Evolutionary conservation across 2,329 filamentous ascomycete genomes (phyloP).

Genomic region (Byssochlamys sp.): DNA sequence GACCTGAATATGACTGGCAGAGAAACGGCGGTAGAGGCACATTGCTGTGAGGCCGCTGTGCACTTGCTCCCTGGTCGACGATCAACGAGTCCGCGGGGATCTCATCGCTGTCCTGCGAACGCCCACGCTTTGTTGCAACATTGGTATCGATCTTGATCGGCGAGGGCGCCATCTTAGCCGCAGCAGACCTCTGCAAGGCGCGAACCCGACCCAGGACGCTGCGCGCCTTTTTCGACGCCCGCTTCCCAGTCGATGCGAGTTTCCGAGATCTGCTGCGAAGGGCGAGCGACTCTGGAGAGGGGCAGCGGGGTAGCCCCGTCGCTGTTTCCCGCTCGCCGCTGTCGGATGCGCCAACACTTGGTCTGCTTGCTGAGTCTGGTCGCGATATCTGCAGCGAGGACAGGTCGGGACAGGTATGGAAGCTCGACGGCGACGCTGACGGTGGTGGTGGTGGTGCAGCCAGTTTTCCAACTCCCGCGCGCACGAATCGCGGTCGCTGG

Average conservation of each 20-base stretch:
- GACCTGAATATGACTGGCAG: slow-evolving; percentile 28
- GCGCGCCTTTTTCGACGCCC: slow-evolving; percentile 30
- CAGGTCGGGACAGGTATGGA: slow-evolving; percentile 35
- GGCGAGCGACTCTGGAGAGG: slow-evolving; percentile 21
- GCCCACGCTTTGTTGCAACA: slow-evolving; percentile 29
- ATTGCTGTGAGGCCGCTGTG: slow-evolving; percentile 19
- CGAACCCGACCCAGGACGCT: slow-evolving; percentile 33
- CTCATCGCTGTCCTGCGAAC: slow-evolving; percentile 25
- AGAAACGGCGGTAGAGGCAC: slow-evolving; percentile 30
- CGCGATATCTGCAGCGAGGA: slow-evolving; percentile 26
- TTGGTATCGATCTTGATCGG: slow-evolving; percentile 32
- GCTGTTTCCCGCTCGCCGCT: slow-evolving; percentile 16
- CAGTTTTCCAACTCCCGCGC: slow-evolving; percentile 28
- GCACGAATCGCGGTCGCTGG: slow-evolving; percentile 8
- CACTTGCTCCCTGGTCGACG: slow-evolving; percentile 17
- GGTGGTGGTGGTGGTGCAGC: slow-evolving; percentile 22
- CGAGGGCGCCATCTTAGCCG: slow-evolving; percentile 34
- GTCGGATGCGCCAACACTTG: slow-evolving; percentile 16
- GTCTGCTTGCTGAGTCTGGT: slow-evolving; percentile 14
- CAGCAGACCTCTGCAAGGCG: slow-evolving; percentile 30
- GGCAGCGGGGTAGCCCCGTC: slow-evolving; percentile 23
- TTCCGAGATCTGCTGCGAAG: slow-evolving; percentile 22
- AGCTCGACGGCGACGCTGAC: slow-evolving; percentile 25
- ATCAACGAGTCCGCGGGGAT: slow-evolving; percentile 16
- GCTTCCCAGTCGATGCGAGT: slow-evolving; percentile 21